phyloP scores from a whole-genome alignment of 2,329 filamentous ascomycete species.

The Penicillium occitanis region DNA sequence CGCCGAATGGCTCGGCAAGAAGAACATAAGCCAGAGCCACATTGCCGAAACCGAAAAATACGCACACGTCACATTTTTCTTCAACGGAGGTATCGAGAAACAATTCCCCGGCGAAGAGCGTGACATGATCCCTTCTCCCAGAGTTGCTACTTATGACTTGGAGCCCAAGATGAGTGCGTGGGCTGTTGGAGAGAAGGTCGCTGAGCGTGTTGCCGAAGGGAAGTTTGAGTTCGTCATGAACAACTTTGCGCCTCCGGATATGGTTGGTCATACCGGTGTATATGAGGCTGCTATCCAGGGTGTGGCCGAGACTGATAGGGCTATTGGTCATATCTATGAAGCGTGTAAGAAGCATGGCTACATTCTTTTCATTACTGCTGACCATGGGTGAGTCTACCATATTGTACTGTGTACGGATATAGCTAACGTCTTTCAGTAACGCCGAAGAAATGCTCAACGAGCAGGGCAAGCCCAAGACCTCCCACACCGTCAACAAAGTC shows the following conservation, averaged over 20 bases:
- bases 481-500: constrained; percentile 96
- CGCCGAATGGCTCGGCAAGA: constrained; percentile 90
- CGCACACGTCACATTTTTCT: constrained; percentile 99
- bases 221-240: constrained; percentile 98
- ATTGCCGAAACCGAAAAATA: constrained; percentile 99
- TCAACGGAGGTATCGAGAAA: constrained; percentile 98
- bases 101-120: constrained; percentile 88
- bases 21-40: constrained; percentile 89
- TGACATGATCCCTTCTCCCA: constrained; percentile 92
- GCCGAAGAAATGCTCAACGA: constrained; percentile 98
- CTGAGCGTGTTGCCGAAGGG: constrained; percentile 78
- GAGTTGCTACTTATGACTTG: constrained; percentile 88
- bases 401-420: not conserved
- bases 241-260: constrained; percentile 99
- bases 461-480: constrained; percentile 95
- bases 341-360: constrained; percentile 92
- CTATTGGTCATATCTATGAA: constrained; percentile 89
- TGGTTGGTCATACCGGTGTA: constrained; percentile 98
- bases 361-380: constrained; percentile 89
- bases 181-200: constrained; percentile 83
- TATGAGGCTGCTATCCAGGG: constrained; percentile 91
- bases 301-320: constrained; percentile 83
- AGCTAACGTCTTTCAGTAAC: constrained; percentile 55
- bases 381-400: constrained; percentile 69
- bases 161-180: constrained; percentile 95